Evolutionary conservation across 2,329 filamentous ascomycete species (phyloP), one percentile per base, ranked within the genome.

Genomic region (Trichoderma guizhouense): DNA sequence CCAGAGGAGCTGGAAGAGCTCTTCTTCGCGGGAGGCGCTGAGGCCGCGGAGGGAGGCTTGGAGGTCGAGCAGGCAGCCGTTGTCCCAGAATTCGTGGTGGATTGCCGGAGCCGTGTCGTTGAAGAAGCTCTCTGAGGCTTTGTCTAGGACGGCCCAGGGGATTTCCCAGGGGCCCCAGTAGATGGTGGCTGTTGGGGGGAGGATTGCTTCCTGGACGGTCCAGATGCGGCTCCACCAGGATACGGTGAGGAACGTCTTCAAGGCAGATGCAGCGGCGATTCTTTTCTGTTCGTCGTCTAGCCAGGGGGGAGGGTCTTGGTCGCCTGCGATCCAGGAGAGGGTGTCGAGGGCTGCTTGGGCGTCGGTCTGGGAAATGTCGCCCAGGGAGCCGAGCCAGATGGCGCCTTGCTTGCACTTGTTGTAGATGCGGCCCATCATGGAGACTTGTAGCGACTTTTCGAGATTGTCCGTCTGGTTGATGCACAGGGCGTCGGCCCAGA

Each of bases 381-480:
- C 55, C 0, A 69, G 55, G 14, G 66, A n/a, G 3, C 66, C 55
- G 26, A 69, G 36, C 66, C 66, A 69, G 66, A 69, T 61, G 26
- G 36, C 55, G 36, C 55, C 66, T 69, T 69, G 66, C 8, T 30
- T 26, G 36, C 53, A 61, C 18, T 32, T n/a, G 28, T 28, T 60
- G 55, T 69, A 69, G 26, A 69, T 69, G 53, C 55, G 66, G 55
- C 36, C 55, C 66, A 69, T 69, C 36, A 69, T 69, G 55, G 55
- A 61, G n/a, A 69, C 66, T 24, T 69, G 66, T 3, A 47, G 53
- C 3, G 66, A 47, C 36, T 69, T 69, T 69, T 69, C 66, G 15
- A 61, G 18, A 8, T 69, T 18, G 28, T 69, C 66, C 6, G 36
- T 7, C 12, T 69, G 55, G 55, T 69, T 69, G 36, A 69, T 69